Conservation (phyloP, 441 rosid genomes). For the Viola pubescens region DNA sequence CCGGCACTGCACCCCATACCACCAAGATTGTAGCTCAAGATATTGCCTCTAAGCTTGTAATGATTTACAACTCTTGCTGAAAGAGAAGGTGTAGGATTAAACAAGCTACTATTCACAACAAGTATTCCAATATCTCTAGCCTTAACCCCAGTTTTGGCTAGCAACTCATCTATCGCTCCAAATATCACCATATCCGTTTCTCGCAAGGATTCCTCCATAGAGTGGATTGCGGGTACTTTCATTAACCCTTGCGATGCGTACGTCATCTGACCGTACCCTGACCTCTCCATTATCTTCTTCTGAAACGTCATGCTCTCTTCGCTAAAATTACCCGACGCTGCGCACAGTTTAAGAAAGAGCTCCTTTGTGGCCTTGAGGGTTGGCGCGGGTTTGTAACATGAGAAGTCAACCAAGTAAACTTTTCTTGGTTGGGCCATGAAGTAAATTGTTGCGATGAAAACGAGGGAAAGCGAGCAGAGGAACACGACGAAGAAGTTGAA, state of each 20-base stretch:
- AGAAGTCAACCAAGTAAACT: constrained; percentile 44
- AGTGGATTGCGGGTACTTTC: constrained; percentile 16
- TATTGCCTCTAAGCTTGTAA: constrained; percentile 40
- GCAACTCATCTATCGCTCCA: constrained; percentile 45
- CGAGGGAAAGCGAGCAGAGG: not conserved
- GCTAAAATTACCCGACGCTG: constrained; percentile 20
- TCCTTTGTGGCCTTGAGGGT: constrained; percentile 23
- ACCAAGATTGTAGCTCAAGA: constrained; percentile 42
- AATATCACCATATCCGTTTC: constrained; percentile 43
- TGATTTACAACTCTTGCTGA: constrained; percentile 38
- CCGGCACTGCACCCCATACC: constrained; percentile 73
- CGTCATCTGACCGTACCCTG: constrained; percentile 40
- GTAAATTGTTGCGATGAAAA: constrained; percentile 22
- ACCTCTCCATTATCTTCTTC: constrained; percentile 41
- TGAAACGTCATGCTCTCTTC: constrained; percentile 35
- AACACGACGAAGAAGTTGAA: not conserved
- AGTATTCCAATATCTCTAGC: constrained; percentile 42
- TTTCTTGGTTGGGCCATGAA: constrained; percentile 30
- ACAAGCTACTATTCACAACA: constrained; percentile 47
- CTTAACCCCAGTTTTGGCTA: constrained; percentile 36
- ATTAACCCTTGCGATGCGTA: constrained; percentile 33
- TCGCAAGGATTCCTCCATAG: constrained; percentile 27
- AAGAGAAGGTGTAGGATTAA: constrained; percentile 47
- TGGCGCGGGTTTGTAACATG: constrained; percentile 42
- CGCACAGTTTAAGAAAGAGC: constrained; percentile 26